phyloP scores from a whole-genome alignment of 495 filamentous ascomycete species.

The Letharia columbiana region DNA sequence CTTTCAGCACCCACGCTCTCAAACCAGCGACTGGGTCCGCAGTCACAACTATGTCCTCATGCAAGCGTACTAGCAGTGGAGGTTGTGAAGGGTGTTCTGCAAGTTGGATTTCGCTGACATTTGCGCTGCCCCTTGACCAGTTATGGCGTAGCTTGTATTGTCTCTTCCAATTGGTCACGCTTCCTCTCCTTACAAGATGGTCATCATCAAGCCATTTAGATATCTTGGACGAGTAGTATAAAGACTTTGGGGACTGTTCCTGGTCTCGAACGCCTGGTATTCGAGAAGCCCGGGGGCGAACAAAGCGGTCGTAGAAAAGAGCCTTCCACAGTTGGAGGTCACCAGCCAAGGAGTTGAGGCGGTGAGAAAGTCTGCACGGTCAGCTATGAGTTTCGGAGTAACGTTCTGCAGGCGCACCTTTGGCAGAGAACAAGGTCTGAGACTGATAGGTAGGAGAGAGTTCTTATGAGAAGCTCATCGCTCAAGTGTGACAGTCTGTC shows the following conservation, averaged over 20 bases:
- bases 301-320: constrained; percentile 82
- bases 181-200: constrained; percentile 44
- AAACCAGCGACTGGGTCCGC: constrained; percentile 63
- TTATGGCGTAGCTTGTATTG: constrained; percentile 88
- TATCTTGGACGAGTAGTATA: constrained; percentile 60
- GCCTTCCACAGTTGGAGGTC: constrained; percentile 91
- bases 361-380: constrained; percentile 57
- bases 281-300: constrained; percentile 69
- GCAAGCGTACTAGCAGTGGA: constrained; percentile 60
- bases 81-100: constrained; percentile 43
- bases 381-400: constrained; percentile 6
- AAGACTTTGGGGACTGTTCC: constrained; percentile 30
- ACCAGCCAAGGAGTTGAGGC: constrained; percentile 61
- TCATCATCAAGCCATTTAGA: constrained; percentile 79
- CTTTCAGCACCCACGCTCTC: constrained; percentile 67
- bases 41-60: constrained; percentile 67
- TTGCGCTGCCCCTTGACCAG: constrained; percentile 79
- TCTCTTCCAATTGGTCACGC: constrained; percentile 70
- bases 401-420: constrained; percentile 36
- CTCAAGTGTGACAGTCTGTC: constrained; percentile 59
- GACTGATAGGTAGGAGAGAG: constrained; percentile 67
- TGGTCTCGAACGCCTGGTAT: constrained; percentile 58
- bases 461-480: constrained; percentile 80
- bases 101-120: constrained; percentile 66
- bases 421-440: constrained; percentile 61